Percentiles rank a stretch among this genome's conserved stretches.
Conservation (phyloP, 2,329 filamentous ascomycete species). For the Ophiostoma piceae region DNA sequence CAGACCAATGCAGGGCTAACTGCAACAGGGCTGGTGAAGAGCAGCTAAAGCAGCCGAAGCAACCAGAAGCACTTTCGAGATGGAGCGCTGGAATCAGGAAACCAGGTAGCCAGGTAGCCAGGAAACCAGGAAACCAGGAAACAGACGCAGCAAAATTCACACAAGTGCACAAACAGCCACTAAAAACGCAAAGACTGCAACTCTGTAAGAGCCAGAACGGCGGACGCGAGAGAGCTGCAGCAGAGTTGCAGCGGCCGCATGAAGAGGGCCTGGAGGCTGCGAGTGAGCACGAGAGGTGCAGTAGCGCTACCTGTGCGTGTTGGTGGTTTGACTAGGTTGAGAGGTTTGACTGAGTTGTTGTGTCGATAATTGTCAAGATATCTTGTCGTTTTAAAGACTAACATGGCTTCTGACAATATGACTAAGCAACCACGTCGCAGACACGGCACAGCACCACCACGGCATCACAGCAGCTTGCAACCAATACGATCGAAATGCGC, state of each 20-base stretch:
- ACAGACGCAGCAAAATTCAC: not conserved
- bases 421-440: not conserved
- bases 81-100: not conserved
- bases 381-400: too few relatives aligned
- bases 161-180: not conserved
- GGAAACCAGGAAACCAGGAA: too few relatives aligned
- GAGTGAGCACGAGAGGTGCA: not conserved
- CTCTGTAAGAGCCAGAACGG: not conserved
- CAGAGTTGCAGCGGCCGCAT: constrained; percentile 2
- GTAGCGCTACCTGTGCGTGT: not conserved
- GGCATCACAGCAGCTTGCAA: not conserved
- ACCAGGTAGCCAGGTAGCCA: too few relatives aligned
- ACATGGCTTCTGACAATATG: not conserved
- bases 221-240: constrained; percentile 1
- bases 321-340: too few relatives aligned
- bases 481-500: not conserved
- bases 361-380: too few relatives aligned
- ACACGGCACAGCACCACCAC: not conserved
- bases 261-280: not conserved
- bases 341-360: too few relatives aligned
- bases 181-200: not conserved
- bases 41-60: not conserved
- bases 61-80: not conserved
- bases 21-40: constrained; percentile 6
- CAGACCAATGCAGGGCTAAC: constrained; percentile 1